Base-by-base conservation (phyloP, 352 stramenopile genomes). In the Phytopythium aichiense region DNA sequence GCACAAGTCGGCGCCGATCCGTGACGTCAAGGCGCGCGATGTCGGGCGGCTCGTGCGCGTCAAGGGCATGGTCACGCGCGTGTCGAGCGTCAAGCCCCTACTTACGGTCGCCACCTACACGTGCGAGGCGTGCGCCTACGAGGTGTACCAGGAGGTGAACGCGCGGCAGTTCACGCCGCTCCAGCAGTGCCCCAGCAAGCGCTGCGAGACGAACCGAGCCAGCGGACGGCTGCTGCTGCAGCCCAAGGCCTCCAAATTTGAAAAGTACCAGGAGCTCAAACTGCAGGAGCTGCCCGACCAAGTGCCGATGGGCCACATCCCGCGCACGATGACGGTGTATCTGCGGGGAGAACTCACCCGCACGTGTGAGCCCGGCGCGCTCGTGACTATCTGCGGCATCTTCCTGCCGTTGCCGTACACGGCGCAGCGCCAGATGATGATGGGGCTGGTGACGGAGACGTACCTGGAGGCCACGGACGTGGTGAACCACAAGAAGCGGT, bases 251-350 rank as follows among this genome's bases (percentile, higher is more conserved):
- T 98, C 87, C 67, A 99, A 99, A 68, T 99, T 99, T 71, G 84
- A 98, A 64, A 99, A 99, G 64, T 99, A 98, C 74, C 98, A 99
- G 69, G 97, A 99, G 74, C 72, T 99, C 16, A 98, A 98, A 68
- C 91, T 99, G 58, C 98, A 99, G 67, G 87, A 94, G 51, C 68
- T 93, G 13, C 87, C 87, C 0, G 84, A 96, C 66, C 88, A 96
- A 58, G 97, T 99, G 28, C 98, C 98, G 4, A 98, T 99, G 81
- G 98, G 98, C 48, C 96, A 99, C 72, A 97, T 99, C 53, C 98
- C 98, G 12, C 78, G 98, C 7, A 87, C 91, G 0, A 73, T 98
- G 37, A 98, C 89, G 0, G 88, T 98, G 42, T 96, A 98, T 62
- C 66, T 93, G 56, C 79, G 91, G 18, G 95, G 93, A 0, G 94